Base-by-base conservation (phyloP, 257 asterid genomes). In the Ocimum tenuiflorum region DNA sequence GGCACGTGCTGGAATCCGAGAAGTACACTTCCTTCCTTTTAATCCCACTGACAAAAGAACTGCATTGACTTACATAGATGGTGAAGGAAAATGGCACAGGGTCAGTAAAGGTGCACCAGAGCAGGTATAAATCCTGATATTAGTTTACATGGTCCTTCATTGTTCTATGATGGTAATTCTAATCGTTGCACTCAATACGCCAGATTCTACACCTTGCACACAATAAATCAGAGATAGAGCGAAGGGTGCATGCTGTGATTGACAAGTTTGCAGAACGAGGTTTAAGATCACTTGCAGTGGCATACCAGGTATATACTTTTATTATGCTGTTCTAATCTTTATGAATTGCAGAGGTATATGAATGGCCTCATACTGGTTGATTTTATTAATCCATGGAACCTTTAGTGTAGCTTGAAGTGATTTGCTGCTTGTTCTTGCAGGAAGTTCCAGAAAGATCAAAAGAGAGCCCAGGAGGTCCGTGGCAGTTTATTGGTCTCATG, bases 21-120 rank as follows among this genome's bases (percentile, higher is more conserved):
- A 92, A 82, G 11, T 92, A 39, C 99, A 92, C 75, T 92, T 92
- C 71, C 97, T 92, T 67, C 99, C 99, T 22, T 92, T 92, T 70
- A 92, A 92, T 71, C 99, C 99, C 29, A 92, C 96, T 11, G 97
- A 89, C 73, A 92, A 92, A 72, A 79, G 97, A 65, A 92, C 99
- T 35, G 99, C 99, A 8, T 72, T 92, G 81, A 92, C 97, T 54
- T 92, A 92, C 76, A 71, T 92, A 22, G 99, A 89, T 27, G 65
- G 85, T 48, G 81, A 87, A 60, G 95, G 96, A 52, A 89, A 89
- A 84, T 75, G 81, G 99, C 97, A 92, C 77, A 80, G 99, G 79
- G 99, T 92, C 80, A 92, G 97, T 78, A 92, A 92, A 87, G 99
- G 99, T 53, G 97, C 99, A 69, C 99, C 99, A 0, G 97, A 92